Conservation (phyloP, 73 alveolate species). For the Tetrahymena thermophila region DNA sequence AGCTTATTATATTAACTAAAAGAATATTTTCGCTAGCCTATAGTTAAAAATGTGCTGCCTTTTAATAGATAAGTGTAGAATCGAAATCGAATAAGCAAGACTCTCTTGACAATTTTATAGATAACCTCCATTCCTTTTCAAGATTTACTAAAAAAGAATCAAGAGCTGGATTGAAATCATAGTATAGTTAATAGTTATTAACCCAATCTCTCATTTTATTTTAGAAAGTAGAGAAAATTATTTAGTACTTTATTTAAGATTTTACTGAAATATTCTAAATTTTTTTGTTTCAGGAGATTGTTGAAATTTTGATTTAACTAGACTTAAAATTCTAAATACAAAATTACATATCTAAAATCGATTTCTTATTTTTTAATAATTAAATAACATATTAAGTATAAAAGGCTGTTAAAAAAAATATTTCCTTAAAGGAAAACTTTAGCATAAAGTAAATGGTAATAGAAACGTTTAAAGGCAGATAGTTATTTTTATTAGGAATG, state of each 20-base stretch:
- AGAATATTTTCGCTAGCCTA: background rate
- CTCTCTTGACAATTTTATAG: background rate
- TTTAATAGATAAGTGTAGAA: no score
- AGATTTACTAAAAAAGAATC: background rate
- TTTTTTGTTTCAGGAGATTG: background rate
- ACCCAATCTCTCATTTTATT: background rate
- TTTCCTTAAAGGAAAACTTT: no score
- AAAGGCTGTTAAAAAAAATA: no score
- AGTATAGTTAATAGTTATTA: no score
- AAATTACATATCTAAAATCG: no score
- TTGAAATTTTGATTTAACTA: background rate
- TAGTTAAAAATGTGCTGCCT: background rate
- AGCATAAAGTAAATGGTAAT: background rate
- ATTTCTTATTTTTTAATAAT: no score
- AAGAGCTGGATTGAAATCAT: background rate
- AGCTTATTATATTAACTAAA: background rate
- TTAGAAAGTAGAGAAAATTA: background rate
- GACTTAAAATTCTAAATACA: no score
- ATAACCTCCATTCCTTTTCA: no score
- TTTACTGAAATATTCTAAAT: background rate
- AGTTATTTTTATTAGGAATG: background rate
- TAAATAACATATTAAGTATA: no score
- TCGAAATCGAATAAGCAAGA: background rate
- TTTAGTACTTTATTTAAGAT: no score
- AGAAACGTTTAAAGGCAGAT: background rate